Evolutionary conservation across 2,329 filamentous ascomycete species (phyloP), one percentile per base, ranked within the genome.

Genomic region (Phaeosphaeria sp.): DNA sequence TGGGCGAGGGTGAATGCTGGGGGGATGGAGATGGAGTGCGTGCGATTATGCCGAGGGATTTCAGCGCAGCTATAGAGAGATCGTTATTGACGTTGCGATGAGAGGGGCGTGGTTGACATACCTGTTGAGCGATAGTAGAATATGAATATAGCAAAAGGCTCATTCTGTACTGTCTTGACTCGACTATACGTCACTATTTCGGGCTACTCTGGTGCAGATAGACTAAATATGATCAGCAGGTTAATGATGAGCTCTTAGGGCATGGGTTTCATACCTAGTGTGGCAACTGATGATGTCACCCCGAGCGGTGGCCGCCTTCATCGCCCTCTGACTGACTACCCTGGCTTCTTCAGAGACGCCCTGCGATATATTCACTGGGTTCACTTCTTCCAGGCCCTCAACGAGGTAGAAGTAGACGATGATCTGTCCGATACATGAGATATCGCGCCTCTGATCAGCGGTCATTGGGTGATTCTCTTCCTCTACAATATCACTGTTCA

Each of bases 41-140:
- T 1, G 59, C 62, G 22, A 77, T 65, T 22, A 77, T 64, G 15
- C 60, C 42, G 9, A 76, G 63, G 7, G 63, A 54, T 59, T 76
- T 67, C 1, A 78, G 58, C 1, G 55, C 55, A n/a, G 46, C 61
- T 62, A 13, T 2, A 6, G 11, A 36, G 6, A 9, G 15, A 2
- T 23, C 7, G 15, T 15, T 46, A 4, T 6, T 27, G 9, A n/a
- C 6, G 43, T 17, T 23, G 13, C n/a, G n/a, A n/a, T n/a, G n/a
- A n/a, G 21, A 23, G 21, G 15, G 9, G 10, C 2, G 22, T 7
- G 7, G 20, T 23, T 3, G 17, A 36, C 48, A 21, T 57, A 63
- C 58, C 54, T 52, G 20, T 52, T 6, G 55, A 63, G 3, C 60
- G 50, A 39, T 62, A 64, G 61, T 50, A 58, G 49, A 66, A 63